Conservation (phyloP, 192 early-diverging fungal species). For the Backusella luteola region DNA sequence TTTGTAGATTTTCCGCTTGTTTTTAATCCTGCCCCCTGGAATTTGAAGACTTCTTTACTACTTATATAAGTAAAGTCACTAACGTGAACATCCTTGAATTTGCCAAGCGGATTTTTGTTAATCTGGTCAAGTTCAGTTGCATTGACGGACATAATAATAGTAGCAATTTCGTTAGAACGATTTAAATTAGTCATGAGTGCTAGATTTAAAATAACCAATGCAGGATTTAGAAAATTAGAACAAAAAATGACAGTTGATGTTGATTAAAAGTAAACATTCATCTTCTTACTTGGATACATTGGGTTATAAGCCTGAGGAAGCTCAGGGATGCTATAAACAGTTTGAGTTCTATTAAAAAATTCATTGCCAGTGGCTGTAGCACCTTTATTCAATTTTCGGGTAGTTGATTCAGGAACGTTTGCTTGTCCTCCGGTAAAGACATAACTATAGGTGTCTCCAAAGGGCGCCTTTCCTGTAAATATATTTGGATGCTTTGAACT, state of each 20-base stretch:
- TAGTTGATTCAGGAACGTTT: constrained; percentile 18
- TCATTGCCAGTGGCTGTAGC: constrained; percentile 40
- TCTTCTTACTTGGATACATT: constrained; percentile 40
- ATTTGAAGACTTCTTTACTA: constrained; percentile 36
- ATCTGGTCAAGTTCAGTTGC: constrained; percentile 27
- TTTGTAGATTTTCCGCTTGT: constrained; percentile 50
- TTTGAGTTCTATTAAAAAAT: constrained; percentile 48
- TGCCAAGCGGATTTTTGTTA: constrained; percentile 26
- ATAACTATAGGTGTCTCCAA: constrained; percentile 31
- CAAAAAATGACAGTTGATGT: not conserved
- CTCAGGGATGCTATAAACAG: constrained; percentile 29
- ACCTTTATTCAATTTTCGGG: constrained; percentile 24
- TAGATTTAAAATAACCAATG: not conserved
- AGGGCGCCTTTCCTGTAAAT: constrained; percentile 26
- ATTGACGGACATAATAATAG: constrained; percentile 42
- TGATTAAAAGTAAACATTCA: not conserved
- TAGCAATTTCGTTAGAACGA: constrained; percentile 46
- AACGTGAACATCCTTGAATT: constrained; percentile 27
- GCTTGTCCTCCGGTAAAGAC: constrained; percentile 17
- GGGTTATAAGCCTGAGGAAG: constrained; percentile 47
- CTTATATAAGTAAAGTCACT: constrained; percentile 39
- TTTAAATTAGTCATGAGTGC: constrained; percentile 28
- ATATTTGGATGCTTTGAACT: constrained; percentile 22
- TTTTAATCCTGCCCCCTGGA: constrained; percentile 35
- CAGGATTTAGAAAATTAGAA: not conserved